phyloP scores from a whole-genome alignment of 2,329 filamentous ascomycete species.

The Colletotrichum tropicicola region DNA sequence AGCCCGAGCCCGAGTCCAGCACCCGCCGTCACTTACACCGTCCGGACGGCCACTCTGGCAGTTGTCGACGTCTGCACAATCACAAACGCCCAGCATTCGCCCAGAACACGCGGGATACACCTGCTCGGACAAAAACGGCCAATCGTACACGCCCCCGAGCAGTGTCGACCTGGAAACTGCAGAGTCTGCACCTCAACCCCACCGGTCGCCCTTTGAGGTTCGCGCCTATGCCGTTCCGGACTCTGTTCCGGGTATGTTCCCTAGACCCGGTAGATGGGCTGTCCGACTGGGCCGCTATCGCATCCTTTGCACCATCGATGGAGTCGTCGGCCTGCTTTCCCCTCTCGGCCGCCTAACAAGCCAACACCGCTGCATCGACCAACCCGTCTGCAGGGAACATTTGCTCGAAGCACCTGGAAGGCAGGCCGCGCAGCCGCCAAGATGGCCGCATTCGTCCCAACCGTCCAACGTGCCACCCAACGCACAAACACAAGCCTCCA shows the following conservation, averaged over 20 bases:
- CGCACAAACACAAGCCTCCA: conserved; percentile 19
- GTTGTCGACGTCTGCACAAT: too few relatives aligned
- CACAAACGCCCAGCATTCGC: too few relatives aligned
- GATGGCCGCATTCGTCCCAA: conserved; percentile 7
- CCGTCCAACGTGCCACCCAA: not conserved
- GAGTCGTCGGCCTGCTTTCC: not conserved
- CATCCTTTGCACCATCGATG: not conserved
- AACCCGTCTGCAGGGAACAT: not conserved
- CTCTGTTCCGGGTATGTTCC: not conserved
- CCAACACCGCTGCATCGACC: conserved; percentile 5
- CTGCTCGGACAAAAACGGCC: too few relatives aligned
- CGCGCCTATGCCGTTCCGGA: not conserved
- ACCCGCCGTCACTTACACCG: too few relatives aligned
- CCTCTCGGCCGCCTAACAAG: not conserved
- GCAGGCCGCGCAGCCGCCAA: conserved; percentile 15
- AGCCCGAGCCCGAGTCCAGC: too few relatives aligned
- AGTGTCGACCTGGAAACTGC: too few relatives aligned
- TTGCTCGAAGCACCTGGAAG: conserved; percentile 1
- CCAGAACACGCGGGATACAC: too few relatives aligned
- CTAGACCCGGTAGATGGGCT: conserved; percentile 19
- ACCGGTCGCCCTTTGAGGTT: conserved; percentile 1
- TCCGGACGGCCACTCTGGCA: too few relatives aligned
- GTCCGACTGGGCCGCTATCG: not conserved
- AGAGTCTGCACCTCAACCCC: conserved; percentile 1
- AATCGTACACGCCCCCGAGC: too few relatives aligned